Base-by-base conservation (phyloP, 192 early-diverging fungal genomes). In the Chytriomyces confervae region DNA sequence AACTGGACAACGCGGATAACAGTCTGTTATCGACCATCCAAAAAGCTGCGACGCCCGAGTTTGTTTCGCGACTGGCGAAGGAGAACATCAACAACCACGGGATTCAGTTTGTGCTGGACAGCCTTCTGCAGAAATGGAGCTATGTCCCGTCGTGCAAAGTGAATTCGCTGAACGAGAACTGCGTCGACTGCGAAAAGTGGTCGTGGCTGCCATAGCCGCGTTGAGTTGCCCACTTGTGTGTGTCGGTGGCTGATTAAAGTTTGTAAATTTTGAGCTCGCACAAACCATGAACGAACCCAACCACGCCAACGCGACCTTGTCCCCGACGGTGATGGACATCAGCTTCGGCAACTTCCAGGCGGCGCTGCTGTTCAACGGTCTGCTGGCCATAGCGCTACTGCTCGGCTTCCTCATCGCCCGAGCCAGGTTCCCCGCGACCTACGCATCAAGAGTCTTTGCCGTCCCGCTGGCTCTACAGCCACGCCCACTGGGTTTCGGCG, bases 401-500 rank as follows among this genome's bases (percentile, higher is more conserved):
- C 36, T 86, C 5, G 75, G 83, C 20, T 95, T 95, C 80, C 86
- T 85, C 70, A 68, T 95, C 18, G 82, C 93, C 8, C 83, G 95
- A 8, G 87, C 88, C 7, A 84, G 86, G 49, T 84, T 89, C 29
- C 88, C 85, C 13, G 85, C 88, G 27, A 89, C 93, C 46, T 97
- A 94, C 57, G 86, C 89, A 50, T 93, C 94, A 7, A 86, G 92
- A 45, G 90, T 90, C 23, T 89, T 91, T 77, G 82, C 91, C 10
- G 84, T 92, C n/a, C 81, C 81, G 27, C 79, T 89, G 80, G 82
- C 84, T 88, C 85, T 82, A 63, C 27, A 65, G 29, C 44, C 62
- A 7, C 16, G 7, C 45, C 10, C 20, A 43, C 49, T 50, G 20
- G 43, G 44, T 23, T n/a, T n/a, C 16, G 20, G 36, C 2, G 20